phyloP scores from a whole-genome alignment of 164 flowering plant species.

The Malania oleifera region DNA sequence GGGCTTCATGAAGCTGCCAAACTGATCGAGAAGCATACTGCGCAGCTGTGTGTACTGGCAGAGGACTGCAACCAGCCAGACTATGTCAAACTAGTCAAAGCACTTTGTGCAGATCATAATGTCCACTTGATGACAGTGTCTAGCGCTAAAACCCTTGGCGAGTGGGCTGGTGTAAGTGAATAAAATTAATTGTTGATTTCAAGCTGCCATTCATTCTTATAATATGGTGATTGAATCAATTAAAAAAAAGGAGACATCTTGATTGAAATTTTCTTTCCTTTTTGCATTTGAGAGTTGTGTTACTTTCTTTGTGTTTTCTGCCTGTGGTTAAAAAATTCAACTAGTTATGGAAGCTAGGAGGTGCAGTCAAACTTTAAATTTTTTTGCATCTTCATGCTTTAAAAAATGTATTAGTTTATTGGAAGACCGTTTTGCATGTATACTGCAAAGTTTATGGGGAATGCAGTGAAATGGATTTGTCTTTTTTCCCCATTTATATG shows the following conservation, averaged over 20 bases:
- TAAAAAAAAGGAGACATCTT: no score
- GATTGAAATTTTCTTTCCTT: background rate
- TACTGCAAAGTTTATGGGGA: no score
- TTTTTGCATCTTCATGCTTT: no score
- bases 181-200: background rate
- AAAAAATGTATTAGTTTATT: no score
- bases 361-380: no score
- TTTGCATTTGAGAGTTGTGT: no score
- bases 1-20: conserved; percentile 83
- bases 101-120: conserved; percentile 71
- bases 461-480: no score
- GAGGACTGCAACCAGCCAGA: conserved; percentile 81
- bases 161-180: conserved; percentile 81
- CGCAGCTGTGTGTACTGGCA: conserved; percentile 71
- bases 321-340: no score
- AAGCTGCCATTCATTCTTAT: background rate
- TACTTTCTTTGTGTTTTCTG: background rate
- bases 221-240: no score
- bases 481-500: no score
- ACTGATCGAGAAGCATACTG: conserved; percentile 76
- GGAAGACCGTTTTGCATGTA: no score
- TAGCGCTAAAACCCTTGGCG: conserved; percentile 75
- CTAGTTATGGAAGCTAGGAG: no score
- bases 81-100: conserved; percentile 66
- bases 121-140: conserved; percentile 65